These are phyloP conservation scores for Phytophthora meadii DNA, from an alignment of 352 stramenopile genomes.

Conservation along the genomic window DNA sequence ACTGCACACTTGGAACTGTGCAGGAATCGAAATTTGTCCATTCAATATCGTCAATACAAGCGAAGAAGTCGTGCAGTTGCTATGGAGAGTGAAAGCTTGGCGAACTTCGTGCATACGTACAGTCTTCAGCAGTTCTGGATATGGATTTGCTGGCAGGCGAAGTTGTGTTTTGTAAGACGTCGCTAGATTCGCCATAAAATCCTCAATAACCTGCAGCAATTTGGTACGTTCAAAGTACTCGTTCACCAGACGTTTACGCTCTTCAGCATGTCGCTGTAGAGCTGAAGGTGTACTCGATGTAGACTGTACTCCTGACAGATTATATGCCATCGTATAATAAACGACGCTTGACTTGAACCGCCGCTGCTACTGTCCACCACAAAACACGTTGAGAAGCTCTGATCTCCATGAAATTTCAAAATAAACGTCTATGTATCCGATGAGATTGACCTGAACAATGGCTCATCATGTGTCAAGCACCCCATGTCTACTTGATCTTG, in stretches of 20 bases:
- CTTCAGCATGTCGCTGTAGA: constrained; percentile 22
- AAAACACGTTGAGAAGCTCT: not conserved
- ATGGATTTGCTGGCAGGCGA: constrained; percentile 49
- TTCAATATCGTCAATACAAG: constrained; percentile 17
- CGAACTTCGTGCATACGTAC: constrained; percentile 47
- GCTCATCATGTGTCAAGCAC: constrained; percentile 8
- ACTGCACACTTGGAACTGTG: constrained; percentile 23
- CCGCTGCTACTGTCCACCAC: not conserved
- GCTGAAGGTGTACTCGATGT: constrained; percentile 8
- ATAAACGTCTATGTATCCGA: constrained; percentile 42
- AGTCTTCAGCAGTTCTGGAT: constrained; percentile 36
- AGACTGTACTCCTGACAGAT: not conserved
- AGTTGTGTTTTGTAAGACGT: constrained; percentile 32
- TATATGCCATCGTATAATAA: constrained; percentile 12
- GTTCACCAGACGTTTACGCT: constrained; percentile 46
- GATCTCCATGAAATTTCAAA: constrained; percentile 16
- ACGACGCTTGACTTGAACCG: constrained; percentile 32
- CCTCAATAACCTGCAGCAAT: constrained; percentile 45
- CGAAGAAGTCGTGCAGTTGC: constrained; percentile 3
- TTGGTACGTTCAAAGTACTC: constrained; percentile 52
- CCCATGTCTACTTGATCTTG: constrained; percentile 80
- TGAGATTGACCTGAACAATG: constrained; percentile 17
- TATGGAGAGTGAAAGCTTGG: constrained; percentile 22
- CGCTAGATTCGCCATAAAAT: constrained; percentile 37
- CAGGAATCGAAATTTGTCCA: constrained; percentile 16